Base-by-base conservation (phyloP, 495 filamentous ascomycete genomes). In the Penicillium salamii region DNA sequence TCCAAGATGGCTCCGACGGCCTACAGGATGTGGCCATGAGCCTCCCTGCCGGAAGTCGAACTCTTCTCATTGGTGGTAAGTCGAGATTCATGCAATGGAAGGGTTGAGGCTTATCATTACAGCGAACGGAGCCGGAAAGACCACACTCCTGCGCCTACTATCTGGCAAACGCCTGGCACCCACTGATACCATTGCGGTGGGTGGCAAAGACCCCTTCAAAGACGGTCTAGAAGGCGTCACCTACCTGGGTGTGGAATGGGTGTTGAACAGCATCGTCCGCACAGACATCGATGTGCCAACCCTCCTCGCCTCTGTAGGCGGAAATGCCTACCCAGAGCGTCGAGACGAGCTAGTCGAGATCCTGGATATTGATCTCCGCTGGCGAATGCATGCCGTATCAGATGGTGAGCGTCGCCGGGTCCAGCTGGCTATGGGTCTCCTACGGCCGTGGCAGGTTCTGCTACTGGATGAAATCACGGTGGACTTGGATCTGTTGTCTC, bases 111-210 rank as follows among this genome's bases (percentile, higher is more conserved):
- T 57, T 39, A 50, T 18, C 31, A 39, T 17, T 32, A 46, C 57
- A 89, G 86, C 95, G 49, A 99, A 99, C 68, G 93, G 93, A 60
- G 92, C 95, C 14, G 93, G 93, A 34, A 99, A 99, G 65, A 97
- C 95, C 17, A 97, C 93, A 3, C 83, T 99, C 26, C 86, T 99
- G 35, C 91, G 87, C 47, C 77, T 90, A 24, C 80, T 95, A 36
- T 87, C 88, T n/a, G 93, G 93, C 52, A 97, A 96, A 69, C 89
- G 90, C 18, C 85, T 99, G 47, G 86, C 93, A 2, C 95, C 95
- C 0, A 67, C 66, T 23, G 70, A 77, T 54, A 85, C 82, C 18
- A 83, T 99, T 58, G 65, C 68, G 48, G 83, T 99, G 34, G 85
- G 79, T 28, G 89, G 87, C 43, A 79, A 88, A 23, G 95, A 97